phyloP scores from a whole-genome alignment of 1,284 basidiomycete species.

The Trametes pubescens region DNA sequence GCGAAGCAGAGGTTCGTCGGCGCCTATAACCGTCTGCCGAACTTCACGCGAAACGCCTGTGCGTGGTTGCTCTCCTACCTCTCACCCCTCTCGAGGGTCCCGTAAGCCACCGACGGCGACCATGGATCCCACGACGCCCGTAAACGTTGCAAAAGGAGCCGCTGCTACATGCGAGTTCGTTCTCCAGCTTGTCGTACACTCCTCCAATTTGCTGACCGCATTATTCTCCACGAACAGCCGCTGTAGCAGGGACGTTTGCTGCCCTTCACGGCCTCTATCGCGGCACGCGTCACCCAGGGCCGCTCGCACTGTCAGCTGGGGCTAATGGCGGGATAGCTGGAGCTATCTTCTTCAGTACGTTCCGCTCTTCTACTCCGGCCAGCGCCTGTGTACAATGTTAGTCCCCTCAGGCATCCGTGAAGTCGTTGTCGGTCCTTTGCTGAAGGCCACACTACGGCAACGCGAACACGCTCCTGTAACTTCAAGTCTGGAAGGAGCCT shows the following conservation, averaged over 20 bases:
- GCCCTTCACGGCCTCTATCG: conserved; percentile 62
- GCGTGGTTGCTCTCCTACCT: neutral
- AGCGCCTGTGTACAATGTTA: neutral
- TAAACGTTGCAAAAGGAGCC: conserved; percentile 62
- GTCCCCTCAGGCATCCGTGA: conserved; percentile 66
- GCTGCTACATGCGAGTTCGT: conserved; percentile 80
- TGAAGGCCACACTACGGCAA: conserved; percentile 48
- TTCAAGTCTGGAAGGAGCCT: conserved; percentile 36
- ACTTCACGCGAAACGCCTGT: conserved; percentile 1
- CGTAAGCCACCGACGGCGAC: neutral
- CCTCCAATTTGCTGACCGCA: conserved; percentile 36
- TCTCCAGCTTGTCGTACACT: conserved; percentile 40
- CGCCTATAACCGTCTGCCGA: conserved; percentile 1
- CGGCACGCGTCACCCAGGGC: conserved; percentile 45
- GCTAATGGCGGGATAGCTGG: conserved; percentile 74
- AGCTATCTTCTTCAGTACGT: conserved; percentile 75
- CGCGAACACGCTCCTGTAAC: conserved; percentile 31
- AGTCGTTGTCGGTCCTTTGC: conserved; percentile 64
- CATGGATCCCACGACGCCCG: conserved; percentile 52
- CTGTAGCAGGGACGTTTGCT: conserved; percentile 57
- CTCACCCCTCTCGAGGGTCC: neutral
- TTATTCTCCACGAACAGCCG: conserved; percentile 46
- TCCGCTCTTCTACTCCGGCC: neutral
- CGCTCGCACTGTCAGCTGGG: conserved; percentile 59
- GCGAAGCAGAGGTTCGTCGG: conserved; percentile 9